Conservation (phyloP, 805 yeast genomes). For the Candida boidinii region DNA sequence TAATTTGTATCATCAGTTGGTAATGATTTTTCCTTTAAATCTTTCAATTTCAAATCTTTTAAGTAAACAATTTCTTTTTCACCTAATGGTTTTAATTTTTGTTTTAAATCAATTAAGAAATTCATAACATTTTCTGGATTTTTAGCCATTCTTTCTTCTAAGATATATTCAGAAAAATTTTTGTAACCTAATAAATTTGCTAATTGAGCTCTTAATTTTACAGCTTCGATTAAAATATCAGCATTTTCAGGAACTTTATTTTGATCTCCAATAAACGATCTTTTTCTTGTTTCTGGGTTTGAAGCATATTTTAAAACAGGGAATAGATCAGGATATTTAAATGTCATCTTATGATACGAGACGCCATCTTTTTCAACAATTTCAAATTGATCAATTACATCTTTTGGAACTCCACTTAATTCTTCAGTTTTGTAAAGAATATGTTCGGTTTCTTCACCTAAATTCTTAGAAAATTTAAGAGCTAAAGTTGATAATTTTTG, state of each 20-base stretch:
- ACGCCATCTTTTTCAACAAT: conserved; percentile 31
- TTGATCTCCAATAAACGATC: conserved; percentile 59
- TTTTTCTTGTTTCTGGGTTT: conserved; percentile 53
- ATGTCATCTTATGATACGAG: conserved; percentile 53
- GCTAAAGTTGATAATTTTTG: conserved; percentile 50
- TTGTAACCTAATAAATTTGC: conserved; percentile 60
- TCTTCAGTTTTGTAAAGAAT: conserved; percentile 54
- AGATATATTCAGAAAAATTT: conserved; percentile 58
- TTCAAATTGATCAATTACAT: conserved; percentile 51
- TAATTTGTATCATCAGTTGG: conserved; percentile 29
- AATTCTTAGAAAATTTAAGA: conserved; percentile 51
- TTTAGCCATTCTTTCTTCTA: conserved; percentile 80
- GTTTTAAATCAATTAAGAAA: conserved; percentile 55
- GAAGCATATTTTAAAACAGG: conserved; percentile 74
- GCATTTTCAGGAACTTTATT: conserved; percentile 61
- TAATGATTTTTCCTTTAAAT: conserved; percentile 36
- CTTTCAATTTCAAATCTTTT: conserved; percentile 43
- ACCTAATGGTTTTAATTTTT: conserved; percentile 54
- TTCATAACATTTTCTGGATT: conserved; percentile 46
- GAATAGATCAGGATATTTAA: conserved; percentile 71
- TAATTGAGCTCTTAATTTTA: conserved; percentile 50
- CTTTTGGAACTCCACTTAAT: conserved; percentile 66
- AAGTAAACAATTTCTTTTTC: conserved; percentile 41
- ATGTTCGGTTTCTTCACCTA: conserved; percentile 63
- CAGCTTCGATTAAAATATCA: conserved; percentile 48